Conservation (phyloP, 1,284 basidiomycete genomes). For the Ustilago curta region DNA sequence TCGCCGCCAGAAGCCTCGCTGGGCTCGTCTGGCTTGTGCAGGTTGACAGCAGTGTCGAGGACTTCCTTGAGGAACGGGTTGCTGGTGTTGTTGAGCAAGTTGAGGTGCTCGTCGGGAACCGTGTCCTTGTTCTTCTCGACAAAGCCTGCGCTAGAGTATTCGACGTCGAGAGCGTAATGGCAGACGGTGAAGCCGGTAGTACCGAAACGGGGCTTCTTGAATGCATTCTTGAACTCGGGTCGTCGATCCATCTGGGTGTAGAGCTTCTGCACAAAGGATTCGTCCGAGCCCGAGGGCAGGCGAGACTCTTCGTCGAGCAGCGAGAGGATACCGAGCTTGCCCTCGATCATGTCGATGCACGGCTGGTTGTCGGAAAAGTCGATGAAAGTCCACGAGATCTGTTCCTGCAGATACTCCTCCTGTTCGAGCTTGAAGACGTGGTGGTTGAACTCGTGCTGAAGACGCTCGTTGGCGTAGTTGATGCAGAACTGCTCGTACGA, state of each 20-base stretch:
- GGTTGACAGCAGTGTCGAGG: constrained; percentile 74
- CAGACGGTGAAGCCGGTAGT: constrained; percentile 97
- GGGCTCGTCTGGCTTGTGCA: constrained; percentile 51
- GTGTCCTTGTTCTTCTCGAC: constrained; percentile 99
- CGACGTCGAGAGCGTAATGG: constrained; percentile 97
- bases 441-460: constrained; percentile 82
- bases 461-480: constrained; percentile 99
- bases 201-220: constrained; percentile 98
- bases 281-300: constrained; percentile 90
- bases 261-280: constrained; percentile 93
- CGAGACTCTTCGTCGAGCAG: constrained; percentile 98
- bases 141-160: constrained; percentile 97
- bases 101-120: constrained; percentile 97
- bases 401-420: constrained; percentile 97
- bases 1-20: constrained; percentile 25
- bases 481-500: constrained; percentile 99
- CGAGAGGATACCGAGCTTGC: constrained; percentile 93
- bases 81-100: constrained; percentile 83
- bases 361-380: constrained; percentile 98
- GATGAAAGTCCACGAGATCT: constrained; percentile 99
- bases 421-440: constrained; percentile 82
- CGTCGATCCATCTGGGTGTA: constrained; percentile 83
- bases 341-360: constrained; percentile 98
- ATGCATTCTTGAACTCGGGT: constrained; percentile 86
- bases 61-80: constrained; percentile 95